A percentile compares a stretch with the other conserved stretches of the same genome.
Evolutionary conservation across 2,329 filamentous ascomycete species (phyloP).

Genomic region (Penicillium sp.): DNA sequence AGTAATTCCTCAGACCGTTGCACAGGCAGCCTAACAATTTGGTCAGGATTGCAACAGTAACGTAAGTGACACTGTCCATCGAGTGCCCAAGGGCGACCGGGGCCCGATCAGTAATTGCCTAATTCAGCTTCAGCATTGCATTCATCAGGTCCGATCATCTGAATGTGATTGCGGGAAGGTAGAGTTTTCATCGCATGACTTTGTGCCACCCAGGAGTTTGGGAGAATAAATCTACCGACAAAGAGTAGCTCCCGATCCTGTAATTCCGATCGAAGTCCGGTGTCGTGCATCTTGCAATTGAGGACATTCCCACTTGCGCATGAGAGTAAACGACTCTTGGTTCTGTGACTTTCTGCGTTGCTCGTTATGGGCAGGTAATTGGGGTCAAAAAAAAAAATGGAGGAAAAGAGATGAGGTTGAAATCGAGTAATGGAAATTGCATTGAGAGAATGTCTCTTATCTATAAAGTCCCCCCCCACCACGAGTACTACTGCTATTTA

Average conservation of each 20-base stretch:
- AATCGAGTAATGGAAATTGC: too few relatives aligned
- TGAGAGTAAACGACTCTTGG: neutral
- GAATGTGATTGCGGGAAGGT: neutral
- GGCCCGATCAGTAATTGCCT: neutral
- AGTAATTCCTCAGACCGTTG: constrained; percentile 8
- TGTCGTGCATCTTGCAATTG: constrained; percentile 3
- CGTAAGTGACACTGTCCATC: constrained; percentile 5
- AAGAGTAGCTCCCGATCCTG: neutral
- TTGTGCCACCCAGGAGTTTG: constrained; percentile 4
- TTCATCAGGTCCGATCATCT: neutral
- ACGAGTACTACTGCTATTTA: too few relatives aligned
- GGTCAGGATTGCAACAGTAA: constrained; percentile 21
- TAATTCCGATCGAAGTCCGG: constrained; percentile 1
- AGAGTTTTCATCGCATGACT: constrained; percentile 5
- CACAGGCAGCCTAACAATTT: constrained; percentile 14
- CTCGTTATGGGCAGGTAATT: too few relatives aligned
- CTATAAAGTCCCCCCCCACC: too few relatives aligned
- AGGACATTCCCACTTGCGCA: neutral
- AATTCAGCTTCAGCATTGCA: neutral
- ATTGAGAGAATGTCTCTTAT: too few relatives aligned
- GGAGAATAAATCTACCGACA: constrained; percentile 1
- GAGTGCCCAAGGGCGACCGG: neutral
- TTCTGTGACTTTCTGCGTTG: neutral
- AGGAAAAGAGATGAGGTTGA: too few relatives aligned
- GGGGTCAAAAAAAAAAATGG: too few relatives aligned